These are phyloP conservation scores for Geotrichum australiense DNA, from an alignment of 1,139 yeast genomes.

Conservation along the genomic window DNA sequence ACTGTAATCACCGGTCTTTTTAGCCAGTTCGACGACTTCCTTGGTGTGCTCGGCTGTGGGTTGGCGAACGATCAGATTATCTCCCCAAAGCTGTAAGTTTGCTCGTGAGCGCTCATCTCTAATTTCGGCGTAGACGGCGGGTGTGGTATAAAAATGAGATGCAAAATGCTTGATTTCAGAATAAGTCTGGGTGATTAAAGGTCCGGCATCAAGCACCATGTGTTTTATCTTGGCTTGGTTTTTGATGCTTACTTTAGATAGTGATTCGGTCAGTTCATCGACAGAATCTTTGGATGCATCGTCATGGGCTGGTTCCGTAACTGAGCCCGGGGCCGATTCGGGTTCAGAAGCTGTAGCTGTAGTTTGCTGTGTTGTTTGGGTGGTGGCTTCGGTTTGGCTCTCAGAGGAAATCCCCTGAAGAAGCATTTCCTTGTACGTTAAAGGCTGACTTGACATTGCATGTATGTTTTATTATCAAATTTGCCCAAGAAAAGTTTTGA, in stretches of 20 bases:
- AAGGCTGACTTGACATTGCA: too few relatives aligned
- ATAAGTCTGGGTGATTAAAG: slow-evolving; percentile 81
- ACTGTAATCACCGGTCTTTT: slow-evolving; percentile 81
- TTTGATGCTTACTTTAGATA: neutral
- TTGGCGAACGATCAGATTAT: slow-evolving; percentile 48
- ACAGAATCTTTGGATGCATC: neutral
- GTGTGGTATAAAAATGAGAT: slow-evolving; percentile 69
- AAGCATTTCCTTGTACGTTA: slow-evolving; percentile 2
- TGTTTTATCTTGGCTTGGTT: slow-evolving; percentile 26
- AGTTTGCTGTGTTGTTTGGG: too few relatives aligned
- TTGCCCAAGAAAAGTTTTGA: too few relatives aligned
- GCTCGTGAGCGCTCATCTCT: slow-evolving; percentile 78
- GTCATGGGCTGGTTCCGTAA: too few relatives aligned
- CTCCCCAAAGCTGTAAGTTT: slow-evolving; percentile 74
- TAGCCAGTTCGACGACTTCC: slow-evolving; percentile 68
- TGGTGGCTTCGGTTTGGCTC: too few relatives aligned
- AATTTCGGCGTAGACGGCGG: slow-evolving; percentile 82
- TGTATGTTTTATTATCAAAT: too few relatives aligned
- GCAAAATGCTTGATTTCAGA: slow-evolving; percentile 67
- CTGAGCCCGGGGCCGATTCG: too few relatives aligned
- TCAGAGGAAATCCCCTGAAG: neutral
- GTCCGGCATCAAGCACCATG: slow-evolving; percentile 88
- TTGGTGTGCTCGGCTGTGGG: slow-evolving; percentile 62
- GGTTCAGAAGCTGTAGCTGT: too few relatives aligned
- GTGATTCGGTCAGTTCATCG: neutral